Evolutionary conservation across 768 basidiomycete genomes (phyloP).

Genomic region (Trametes sanguinea): DNA sequence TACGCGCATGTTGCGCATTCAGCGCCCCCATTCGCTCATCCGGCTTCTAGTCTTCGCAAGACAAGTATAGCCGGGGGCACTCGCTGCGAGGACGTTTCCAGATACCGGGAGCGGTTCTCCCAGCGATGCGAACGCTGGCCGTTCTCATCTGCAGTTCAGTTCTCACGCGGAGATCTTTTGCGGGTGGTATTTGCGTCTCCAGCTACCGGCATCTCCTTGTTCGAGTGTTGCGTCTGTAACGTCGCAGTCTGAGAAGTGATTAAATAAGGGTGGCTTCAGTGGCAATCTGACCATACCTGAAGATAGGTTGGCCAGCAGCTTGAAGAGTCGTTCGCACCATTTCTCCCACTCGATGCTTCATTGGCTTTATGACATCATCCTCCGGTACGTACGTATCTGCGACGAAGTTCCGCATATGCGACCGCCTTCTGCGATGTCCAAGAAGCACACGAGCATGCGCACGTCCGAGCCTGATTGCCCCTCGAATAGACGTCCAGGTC

Average conservation of each 20-base stretch:
- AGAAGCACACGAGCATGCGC: background rate
- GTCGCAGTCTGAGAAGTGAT: too few species aligned
- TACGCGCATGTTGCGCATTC: slow-evolving; percentile 2
- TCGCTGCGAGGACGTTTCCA: background rate
- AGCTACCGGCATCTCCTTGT: too few species aligned
- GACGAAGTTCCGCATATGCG: background rate
- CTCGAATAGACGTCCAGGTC: background rate
- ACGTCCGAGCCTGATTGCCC: background rate
- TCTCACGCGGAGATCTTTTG: background rate
- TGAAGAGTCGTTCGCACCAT: too few species aligned
- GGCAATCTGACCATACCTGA: too few species aligned
- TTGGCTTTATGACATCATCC: background rate
- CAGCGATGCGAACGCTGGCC: background rate
- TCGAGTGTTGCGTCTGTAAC: too few species aligned
- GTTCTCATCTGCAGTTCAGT: background rate
- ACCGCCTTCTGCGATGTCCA: background rate
- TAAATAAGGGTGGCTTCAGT: too few species aligned
- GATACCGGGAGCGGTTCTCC: background rate
- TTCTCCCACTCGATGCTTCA: too few species aligned
- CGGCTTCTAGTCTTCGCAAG: slow-evolving; percentile 7
- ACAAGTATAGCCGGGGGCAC: background rate
- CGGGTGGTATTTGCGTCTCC: background rate
- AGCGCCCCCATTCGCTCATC: background rate
- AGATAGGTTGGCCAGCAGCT: too few species aligned
- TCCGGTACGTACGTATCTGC: background rate